phyloP scores from a whole-genome alignment of 495 filamentous ascomycete genomes.

The Daldinia decipiens region DNA sequence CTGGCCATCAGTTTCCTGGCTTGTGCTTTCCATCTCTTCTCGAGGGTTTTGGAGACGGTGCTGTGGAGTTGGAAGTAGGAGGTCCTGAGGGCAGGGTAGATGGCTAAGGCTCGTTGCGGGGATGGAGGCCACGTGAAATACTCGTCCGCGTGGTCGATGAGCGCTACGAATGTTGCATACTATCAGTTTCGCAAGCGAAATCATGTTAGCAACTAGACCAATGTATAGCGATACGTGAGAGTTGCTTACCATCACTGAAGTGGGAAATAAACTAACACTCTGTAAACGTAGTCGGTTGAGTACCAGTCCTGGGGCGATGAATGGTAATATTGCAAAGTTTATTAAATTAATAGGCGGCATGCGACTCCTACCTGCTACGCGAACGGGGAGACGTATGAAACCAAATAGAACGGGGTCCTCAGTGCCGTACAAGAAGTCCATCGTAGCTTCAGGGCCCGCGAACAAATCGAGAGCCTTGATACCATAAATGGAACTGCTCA shows the following conservation, averaged over 20 bases:
- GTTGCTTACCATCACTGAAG: conserved; percentile 49
- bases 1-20: conserved; percentile 26
- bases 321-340: conserved; percentile 43
- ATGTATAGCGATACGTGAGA: not conserved
- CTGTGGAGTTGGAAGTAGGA: conserved; percentile 74
- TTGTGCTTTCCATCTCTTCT: conserved; percentile 64
- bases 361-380: not conserved
- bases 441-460: conserved; percentile 47
- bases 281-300: conserved; percentile 47
- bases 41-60: conserved; percentile 68
- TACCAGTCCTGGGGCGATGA: conserved; percentile 55
- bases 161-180: conserved; percentile 37
- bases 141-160: conserved; percentile 43
- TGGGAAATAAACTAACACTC: conserved; percentile 49
- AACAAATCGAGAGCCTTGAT: conserved; percentile 49
- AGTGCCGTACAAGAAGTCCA: conserved; percentile 42
- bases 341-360: conserved; percentile 32
- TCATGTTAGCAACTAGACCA: conserved; percentile 9
- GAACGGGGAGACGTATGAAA: conserved; percentile 10
- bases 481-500: conserved; percentile 55
- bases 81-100: conserved; percentile 73
- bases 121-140: conserved; percentile 74
- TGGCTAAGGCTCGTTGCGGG: conserved; percentile 72
- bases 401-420: conserved; percentile 7
- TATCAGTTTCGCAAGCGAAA: conserved; percentile 16